Evolutionary conservation across 805 yeast genomes (phyloP).

Genomic region (Teunomyces pallodes): DNA sequence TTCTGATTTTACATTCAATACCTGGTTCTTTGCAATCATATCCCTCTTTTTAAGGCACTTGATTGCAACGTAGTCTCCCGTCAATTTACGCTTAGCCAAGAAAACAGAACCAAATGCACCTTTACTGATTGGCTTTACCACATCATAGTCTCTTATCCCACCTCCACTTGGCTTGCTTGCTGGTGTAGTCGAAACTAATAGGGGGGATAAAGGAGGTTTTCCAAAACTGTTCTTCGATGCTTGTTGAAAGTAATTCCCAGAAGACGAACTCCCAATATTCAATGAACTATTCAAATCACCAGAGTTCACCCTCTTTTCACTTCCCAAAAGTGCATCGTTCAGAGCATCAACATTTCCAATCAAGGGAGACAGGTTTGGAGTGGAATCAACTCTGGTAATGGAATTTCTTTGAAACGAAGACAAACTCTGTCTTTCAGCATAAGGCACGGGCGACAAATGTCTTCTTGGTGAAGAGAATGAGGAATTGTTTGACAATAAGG

Average conservation of each 20-base stretch:
- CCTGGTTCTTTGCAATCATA: slow-evolving; percentile 97
- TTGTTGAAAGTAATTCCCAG: not conserved
- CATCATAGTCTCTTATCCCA: slow-evolving; percentile 82
- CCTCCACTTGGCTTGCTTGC: slow-evolving; percentile 54
- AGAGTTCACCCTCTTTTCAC: slow-evolving; percentile 19
- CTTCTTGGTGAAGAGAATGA: slow-evolving; percentile 52
- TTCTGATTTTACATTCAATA: slow-evolving; percentile 90
- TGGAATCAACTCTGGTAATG: slow-evolving; percentile 13
- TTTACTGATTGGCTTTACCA: slow-evolving; percentile 88
- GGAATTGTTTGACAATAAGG: slow-evolving; percentile 15
- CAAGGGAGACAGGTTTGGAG: slow-evolving; percentile 11
- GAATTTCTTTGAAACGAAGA: slow-evolving; percentile 60
- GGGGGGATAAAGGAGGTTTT: slow-evolving; percentile 77
- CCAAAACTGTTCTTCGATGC: slow-evolving; percentile 3
- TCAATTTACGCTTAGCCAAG: slow-evolving; percentile 73
- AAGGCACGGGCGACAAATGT: slow-evolving; percentile 53
- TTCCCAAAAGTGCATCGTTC: slow-evolving; percentile 8
- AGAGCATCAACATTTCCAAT: slow-evolving; percentile 11
- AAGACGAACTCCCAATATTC: not conserved
- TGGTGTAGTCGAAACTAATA: slow-evolving; percentile 65
- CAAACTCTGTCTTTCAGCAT: slow-evolving; percentile 49
- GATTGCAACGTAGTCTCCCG: slow-evolving; percentile 95
- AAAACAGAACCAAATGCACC: slow-evolving; percentile 98
- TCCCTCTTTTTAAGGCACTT: slow-evolving; percentile 89
- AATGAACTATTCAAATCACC: slow-evolving; percentile 12